Evolutionary conservation across 305 asterid genomes (phyloP).

Genomic region (Fraxinus greggii): DNA sequence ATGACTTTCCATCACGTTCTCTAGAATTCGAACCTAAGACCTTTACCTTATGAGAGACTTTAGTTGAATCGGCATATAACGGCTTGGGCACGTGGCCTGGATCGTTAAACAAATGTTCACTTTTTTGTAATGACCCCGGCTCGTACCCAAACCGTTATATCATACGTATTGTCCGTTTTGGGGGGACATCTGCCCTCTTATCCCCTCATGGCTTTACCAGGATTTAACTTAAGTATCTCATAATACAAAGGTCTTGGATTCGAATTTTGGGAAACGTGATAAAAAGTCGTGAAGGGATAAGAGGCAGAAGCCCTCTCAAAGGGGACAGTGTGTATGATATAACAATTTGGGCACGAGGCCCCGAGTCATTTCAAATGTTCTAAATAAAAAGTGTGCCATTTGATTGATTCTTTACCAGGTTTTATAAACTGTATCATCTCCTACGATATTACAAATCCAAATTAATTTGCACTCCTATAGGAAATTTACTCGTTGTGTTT

Average conservation of each 20-base stretch:
- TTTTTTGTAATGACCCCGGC: neutral
- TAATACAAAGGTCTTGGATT: too few relatives aligned
- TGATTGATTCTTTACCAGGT: neutral
- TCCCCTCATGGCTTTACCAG: neutral
- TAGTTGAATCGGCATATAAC: neutral
- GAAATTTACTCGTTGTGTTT: neutral
- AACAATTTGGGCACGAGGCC: neutral
- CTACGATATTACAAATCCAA: neutral
- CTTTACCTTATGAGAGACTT: too few relatives aligned
- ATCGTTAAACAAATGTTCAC: too few relatives aligned
- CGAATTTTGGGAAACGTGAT: too few relatives aligned
- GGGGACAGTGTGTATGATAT: neutral
- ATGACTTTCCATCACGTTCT: neutral
- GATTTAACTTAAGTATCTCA: neutral
- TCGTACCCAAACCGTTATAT: too few relatives aligned
- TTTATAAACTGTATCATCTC: neutral
- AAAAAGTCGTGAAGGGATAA: neutral
- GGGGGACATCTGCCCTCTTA: neutral
- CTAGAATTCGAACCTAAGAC: neutral
- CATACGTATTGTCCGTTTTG: neutral
- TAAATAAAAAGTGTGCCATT: neutral
- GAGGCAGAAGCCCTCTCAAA: neutral
- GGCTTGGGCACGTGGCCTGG: neutral
- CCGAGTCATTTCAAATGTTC: neutral
- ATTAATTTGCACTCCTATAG: neutral